Percentiles rank a stretch among this genome's conserved stretches.
Conservation (phyloP, 164 flowering plant genomes). For the Vitis rupestris region DNA sequence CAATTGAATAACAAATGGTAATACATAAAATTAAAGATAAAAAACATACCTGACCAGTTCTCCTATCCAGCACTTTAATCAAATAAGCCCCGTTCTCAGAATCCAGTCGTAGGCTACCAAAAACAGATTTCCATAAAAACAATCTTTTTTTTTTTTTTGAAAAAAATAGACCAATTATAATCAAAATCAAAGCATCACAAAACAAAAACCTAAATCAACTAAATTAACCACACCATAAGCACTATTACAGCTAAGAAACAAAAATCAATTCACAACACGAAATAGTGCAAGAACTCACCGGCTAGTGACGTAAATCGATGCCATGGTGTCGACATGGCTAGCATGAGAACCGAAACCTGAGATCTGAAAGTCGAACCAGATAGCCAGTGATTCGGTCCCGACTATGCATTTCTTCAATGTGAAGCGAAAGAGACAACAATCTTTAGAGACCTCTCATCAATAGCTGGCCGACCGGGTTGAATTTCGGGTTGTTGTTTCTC, state of each 20-base stretch:
- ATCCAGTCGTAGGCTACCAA: conserved; percentile 80
- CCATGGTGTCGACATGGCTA: conserved; percentile 47
- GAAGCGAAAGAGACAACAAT: too few species aligned
- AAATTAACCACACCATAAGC: too few species aligned
- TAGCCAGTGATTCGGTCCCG: too few species aligned
- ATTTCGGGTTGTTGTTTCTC: too few species aligned
- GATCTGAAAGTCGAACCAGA: too few species aligned
- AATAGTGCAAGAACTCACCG: conserved; percentile 35
- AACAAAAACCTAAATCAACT: too few species aligned
- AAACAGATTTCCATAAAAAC: background rate
- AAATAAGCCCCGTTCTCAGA: conserved; percentile 74
- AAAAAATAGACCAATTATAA: background rate
- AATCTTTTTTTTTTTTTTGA: background rate
- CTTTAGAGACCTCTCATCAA: too few species aligned
- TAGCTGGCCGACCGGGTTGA: too few species aligned
- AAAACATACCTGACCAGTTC: conserved; percentile 57
- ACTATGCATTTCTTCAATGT: too few species aligned
- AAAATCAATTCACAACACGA: background rate
- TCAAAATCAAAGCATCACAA: background rate
- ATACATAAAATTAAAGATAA: background rate
- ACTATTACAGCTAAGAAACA: background rate
- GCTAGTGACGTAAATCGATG: conserved; percentile 83
- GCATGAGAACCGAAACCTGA: too few species aligned
- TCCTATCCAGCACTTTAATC: conserved; percentile 80
- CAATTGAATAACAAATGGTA: too few species aligned